Evolutionary conservation across 2,329 filamentous ascomycete genomes (phyloP), one percentile per base, ranked within the genome.

Genomic region (Cercospora berteroae): DNA sequence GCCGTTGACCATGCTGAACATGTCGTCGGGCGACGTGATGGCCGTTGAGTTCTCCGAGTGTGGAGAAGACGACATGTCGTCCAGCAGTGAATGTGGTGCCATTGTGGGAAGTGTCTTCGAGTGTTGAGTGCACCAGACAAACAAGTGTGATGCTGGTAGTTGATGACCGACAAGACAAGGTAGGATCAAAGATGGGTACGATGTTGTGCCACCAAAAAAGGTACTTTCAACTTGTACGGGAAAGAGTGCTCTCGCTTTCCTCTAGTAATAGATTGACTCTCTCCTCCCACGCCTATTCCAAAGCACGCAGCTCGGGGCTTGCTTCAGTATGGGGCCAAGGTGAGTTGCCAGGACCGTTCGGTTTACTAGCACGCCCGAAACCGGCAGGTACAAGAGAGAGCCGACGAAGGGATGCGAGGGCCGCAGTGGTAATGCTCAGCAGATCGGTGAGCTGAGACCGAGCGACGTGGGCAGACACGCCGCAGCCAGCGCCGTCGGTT

Each of bases 21-120:
- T 68, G 27, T 72, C 71, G 42, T 68, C 52, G 18, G 66, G 61
- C 6, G 67, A 69, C n/a, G 69, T 71, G 10, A 65, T 58, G 31
- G 50, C 57, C 7, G 68, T 67, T 3, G 67, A 69, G 20, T 44
- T 44, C 16, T 61, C 36, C 9, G 68, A 70, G 9, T 50, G 55
- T 13, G 60, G 31, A 23, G 48, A 64, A 57, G 67, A 66, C 39
- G 67, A 69, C 56, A 63, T 64, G 48, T 63, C 52, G 39, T 65
- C 60, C 12, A 67, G 60, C 25, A 70, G n/a, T 20, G 71, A 68
- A 66, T 71, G 71, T 29, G 71, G 71, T 39, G 71, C 67, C 71
- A 73, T 73, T 48, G n/a, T 70, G 29, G 10, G 13, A 36, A 36
- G 20, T 63, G n/a, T 16, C 42, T 55, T 39, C 23, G 60, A 63